Evolutionary conservation across 768 basidiomycete genomes (phyloP).

Genomic region (Amanita muscaria): DNA sequence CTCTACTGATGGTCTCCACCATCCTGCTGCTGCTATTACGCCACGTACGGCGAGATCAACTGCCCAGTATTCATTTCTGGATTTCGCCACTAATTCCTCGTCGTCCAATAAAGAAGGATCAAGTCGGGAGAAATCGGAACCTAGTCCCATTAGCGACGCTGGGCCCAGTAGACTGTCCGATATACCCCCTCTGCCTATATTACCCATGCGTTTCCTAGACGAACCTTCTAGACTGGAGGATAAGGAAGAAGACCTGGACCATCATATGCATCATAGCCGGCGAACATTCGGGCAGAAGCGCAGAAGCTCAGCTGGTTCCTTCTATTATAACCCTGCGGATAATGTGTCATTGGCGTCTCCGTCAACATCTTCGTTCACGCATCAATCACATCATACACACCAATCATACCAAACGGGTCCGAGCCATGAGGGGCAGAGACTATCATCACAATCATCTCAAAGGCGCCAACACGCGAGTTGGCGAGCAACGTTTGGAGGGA

Average conservation of each 20-base stretch:
- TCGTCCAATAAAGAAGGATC: neutral
- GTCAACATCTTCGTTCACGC: neutral
- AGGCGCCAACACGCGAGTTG: conserved; percentile 1
- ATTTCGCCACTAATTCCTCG: neutral
- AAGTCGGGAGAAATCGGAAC: neutral
- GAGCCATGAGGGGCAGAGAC: neutral
- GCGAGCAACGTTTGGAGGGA: conserved; percentile 1
- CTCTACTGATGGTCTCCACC: neutral
- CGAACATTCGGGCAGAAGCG: conserved; percentile 2
- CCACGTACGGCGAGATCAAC: conserved; percentile 17
- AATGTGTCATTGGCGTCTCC: conserved; percentile 1
- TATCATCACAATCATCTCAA: neutral
- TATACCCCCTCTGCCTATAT: neutral
- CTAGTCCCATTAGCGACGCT: neutral
- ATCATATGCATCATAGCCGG: too few species aligned
- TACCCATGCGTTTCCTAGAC: too few species aligned
- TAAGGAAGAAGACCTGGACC: too few species aligned
- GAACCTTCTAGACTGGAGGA: too few species aligned
- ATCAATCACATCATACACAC: neutral
- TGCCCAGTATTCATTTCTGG: conserved; percentile 16
- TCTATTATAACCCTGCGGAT: neutral
- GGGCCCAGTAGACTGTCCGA: too few species aligned
- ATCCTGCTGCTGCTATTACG: neutral
- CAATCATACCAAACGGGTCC: neutral
- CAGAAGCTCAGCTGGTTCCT: neutral